These are phyloP conservation scores for Agaricus bisporus DNA, from an alignment of 768 basidiomycete genomes.

Conservation along the genomic window DNA sequence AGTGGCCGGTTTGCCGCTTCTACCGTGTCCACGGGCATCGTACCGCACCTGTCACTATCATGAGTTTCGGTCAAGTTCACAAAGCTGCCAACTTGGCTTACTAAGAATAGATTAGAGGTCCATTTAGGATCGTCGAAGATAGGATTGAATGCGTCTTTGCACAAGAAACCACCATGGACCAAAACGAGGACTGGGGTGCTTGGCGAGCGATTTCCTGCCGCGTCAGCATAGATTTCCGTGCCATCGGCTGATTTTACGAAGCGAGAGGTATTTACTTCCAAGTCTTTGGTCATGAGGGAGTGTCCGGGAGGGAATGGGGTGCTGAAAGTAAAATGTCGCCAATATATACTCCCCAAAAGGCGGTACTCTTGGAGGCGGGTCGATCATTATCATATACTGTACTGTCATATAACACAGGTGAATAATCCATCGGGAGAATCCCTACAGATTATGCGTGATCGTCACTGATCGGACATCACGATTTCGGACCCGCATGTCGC, in stretches of 20 bases:
- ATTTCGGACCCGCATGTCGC: too few species aligned
- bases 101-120: conserved; percentile 16
- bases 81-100: conserved; percentile 11
- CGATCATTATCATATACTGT: too few species aligned
- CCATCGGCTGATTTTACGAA: conserved; percentile 24
- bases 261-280: not conserved
- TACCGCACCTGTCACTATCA: conserved; percentile 13
- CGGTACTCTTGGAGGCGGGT: too few species aligned
- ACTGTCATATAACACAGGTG: too few species aligned
- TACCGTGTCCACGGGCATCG: conserved; percentile 28
- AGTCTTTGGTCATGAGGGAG: not conserved
- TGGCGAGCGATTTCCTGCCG: conserved; percentile 22
- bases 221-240: conserved; percentile 28
- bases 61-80: not conserved
- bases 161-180: conserved; percentile 28
- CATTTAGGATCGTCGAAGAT: conserved; percentile 25
- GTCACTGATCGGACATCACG: too few species aligned
- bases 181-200: conserved; percentile 27
- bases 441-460: too few species aligned
- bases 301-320: not conserved
- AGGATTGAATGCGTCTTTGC: conserved; percentile 23
- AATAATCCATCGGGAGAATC: too few species aligned
- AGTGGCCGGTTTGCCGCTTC: conserved; percentile 21
- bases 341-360: too few species aligned
- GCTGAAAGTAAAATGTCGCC: too few species aligned